Percentiles rank a stretch among this genome's conserved stretches.
Evolutionary conservation across 2,329 filamentous ascomycete genomes (phyloP).

Genomic region (Rutstroemia sp.): DNA sequence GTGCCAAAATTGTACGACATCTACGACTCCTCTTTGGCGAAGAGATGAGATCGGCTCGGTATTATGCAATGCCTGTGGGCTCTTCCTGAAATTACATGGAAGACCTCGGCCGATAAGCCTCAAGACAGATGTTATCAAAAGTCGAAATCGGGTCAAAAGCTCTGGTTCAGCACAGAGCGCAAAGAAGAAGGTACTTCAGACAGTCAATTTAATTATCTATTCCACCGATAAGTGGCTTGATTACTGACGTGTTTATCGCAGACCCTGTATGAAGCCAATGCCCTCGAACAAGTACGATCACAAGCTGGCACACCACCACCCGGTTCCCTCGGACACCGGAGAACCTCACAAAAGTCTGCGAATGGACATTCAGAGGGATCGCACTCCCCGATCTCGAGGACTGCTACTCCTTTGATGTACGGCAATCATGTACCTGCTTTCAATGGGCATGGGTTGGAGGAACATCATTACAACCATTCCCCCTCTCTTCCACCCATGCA

Average conservation of each 20-base stretch:
- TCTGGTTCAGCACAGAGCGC: slow-evolving; percentile 66
- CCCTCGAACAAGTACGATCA: slow-evolving; percentile 48
- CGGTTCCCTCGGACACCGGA: slow-evolving; percentile 49
- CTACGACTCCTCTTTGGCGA: slow-evolving; percentile 93
- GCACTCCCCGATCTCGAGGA: slow-evolving; percentile 73
- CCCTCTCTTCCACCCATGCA: slow-evolving; percentile 43
- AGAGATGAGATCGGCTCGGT: slow-evolving; percentile 93
- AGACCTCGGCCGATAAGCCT: slow-evolving; percentile 88
- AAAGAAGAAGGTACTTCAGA: slow-evolving; percentile 65
- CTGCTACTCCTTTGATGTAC: slow-evolving; percentile 68
- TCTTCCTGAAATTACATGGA: slow-evolving; percentile 95
- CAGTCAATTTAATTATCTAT: not conserved
- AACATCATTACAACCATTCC: slow-evolving; percentile 54
- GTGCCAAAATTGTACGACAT: slow-evolving; percentile 94
- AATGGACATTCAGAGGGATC: slow-evolving; percentile 69
- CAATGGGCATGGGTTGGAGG: slow-evolving; percentile 60
- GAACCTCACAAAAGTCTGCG: slow-evolving; percentile 62
- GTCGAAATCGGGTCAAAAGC: slow-evolving; percentile 94
- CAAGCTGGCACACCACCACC: slow-evolving; percentile 46
- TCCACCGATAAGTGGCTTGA: slow-evolving; percentile 14
- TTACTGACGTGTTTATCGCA: slow-evolving; percentile 23
- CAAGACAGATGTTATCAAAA: slow-evolving; percentile 99
- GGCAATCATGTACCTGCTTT: slow-evolving; percentile 73
- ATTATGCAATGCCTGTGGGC: slow-evolving; percentile 95
- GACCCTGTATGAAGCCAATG: slow-evolving; percentile 43